phyloP scores from a whole-genome alignment of 1,284 basidiomycete species.

The Lentinula novae-zelandiae region DNA sequence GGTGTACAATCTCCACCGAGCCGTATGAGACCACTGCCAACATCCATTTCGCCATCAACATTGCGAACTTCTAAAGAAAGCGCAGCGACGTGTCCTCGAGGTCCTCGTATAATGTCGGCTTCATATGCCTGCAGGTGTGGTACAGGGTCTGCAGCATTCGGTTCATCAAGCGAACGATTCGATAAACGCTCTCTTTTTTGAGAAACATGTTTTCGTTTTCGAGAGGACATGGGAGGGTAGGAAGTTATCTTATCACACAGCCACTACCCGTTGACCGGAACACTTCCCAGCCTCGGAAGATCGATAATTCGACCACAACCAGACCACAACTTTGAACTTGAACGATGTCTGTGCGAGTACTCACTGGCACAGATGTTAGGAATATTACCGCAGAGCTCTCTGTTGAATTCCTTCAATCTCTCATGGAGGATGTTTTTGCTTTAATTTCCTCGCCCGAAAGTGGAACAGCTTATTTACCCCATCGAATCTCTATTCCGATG shows the following conservation, averaged over 20 bases:
- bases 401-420: slow-evolving; percentile 41
- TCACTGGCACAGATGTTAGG: slow-evolving; percentile 50
- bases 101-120: slow-evolving; percentile 56
- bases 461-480: slow-evolving; percentile 37
- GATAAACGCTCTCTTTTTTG: background rate
- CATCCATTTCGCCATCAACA: slow-evolving; percentile 16
- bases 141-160: slow-evolving; percentile 21
- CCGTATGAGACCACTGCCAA: slow-evolving; percentile 42
- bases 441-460: slow-evolving; percentile 25
- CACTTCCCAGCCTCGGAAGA: too few relatives aligned
- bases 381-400: slow-evolving; percentile 36
- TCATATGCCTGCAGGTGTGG: slow-evolving; percentile 66
- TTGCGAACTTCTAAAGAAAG: slow-evolving; percentile 42
- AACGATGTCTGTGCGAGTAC: slow-evolving; percentile 45
- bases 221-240: slow-evolving; percentile 7
- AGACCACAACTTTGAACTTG: background rate
- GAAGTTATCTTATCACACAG: background rate
- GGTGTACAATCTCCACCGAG: slow-evolving; percentile 28
- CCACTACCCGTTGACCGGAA: background rate
- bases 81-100: slow-evolving; percentile 38
- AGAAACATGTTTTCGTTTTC: slow-evolving; percentile 12
- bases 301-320: background rate
- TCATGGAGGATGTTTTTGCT: slow-evolving; percentile 55
- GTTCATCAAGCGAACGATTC: background rate
- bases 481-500: slow-evolving; percentile 45